Evolutionary conservation across 495 filamentous ascomycete species (phyloP).

Genomic region (Rostrohypoxylon terebratum): DNA sequence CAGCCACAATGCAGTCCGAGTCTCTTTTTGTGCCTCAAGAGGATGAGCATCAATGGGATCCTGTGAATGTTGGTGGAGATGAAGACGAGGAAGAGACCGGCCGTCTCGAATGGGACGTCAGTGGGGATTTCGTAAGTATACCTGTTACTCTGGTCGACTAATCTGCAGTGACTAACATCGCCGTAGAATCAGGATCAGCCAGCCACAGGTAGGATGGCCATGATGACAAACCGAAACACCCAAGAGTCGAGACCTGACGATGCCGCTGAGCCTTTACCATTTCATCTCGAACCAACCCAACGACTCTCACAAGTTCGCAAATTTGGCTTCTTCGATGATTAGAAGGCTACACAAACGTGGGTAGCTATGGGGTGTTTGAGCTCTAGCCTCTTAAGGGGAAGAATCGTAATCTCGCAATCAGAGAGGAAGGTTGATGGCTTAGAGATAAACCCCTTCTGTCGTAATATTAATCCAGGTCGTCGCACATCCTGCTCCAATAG

Average conservation of each 20-base stretch:
- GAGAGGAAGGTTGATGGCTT: background rate
- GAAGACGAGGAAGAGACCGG: conserved; percentile 70
- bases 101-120: conserved; percentile 83
- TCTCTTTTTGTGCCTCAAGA: conserved; percentile 81
- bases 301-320: conserved; percentile 67
- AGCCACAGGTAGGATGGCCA: conserved; percentile 51
- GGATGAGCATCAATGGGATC: conserved; percentile 88
- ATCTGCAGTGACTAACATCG: conserved; percentile 39
- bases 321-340: conserved; percentile 66
- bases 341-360: conserved; percentile 9
- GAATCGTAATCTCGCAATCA: background rate
- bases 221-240: conserved; percentile 41
- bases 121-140: conserved; percentile 63
- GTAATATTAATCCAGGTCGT: conserved; percentile 80
- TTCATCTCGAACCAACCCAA: conserved; percentile 73
- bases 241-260: conserved; percentile 50
- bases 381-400: background rate
- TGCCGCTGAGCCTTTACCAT: conserved; percentile 42
- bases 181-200: conserved; percentile 52
- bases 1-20: conserved; percentile 73
- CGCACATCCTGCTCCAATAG: conserved; percentile 85
- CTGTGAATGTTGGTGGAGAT: conserved; percentile 75
- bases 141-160: background rate
- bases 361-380: background rate
- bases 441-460: conserved; percentile 45